These are phyloP conservation scores for Coelastrella sp. DNA, from an alignment of 139 green algal species.

Conservation along the genomic window DNA sequence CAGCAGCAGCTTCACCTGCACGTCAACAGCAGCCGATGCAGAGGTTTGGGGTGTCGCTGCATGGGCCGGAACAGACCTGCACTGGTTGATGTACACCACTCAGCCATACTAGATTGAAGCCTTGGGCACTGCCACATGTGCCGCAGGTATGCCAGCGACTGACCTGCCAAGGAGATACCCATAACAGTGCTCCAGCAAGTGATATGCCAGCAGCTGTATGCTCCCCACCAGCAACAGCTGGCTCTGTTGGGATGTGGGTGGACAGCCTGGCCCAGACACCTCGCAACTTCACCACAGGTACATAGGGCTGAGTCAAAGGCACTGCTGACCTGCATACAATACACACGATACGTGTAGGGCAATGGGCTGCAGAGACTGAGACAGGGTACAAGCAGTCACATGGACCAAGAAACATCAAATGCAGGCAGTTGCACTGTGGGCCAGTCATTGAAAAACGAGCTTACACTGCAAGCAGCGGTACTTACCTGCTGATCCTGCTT, in stretches of 20 bases:
- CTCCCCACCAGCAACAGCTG: constrained; percentile 50
- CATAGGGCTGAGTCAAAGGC: constrained; percentile 34
- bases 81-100: neutral
- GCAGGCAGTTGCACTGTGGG: no score
- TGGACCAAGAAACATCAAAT: no score
- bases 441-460: no score
- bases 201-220: constrained; percentile 36
- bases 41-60: no score
- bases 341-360: neutral
- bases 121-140: neutral
- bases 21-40: no score
- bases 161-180: constrained; percentile 63
- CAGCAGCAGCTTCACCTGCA: constrained; percentile 41
- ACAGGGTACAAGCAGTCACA: no score
- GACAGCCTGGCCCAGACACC: neutral
- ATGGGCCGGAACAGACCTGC: no score
- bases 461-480: no score
- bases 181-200: constrained; percentile 48
- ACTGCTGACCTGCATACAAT: neutral
- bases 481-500: no score
- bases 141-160: neutral
- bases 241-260: constrained; percentile 59
- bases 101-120: neutral
- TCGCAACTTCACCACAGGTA: constrained; percentile 54
- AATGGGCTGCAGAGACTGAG: neutral